Percentiles rank a stretch among this genome's conserved stretches.
Conservation (phyloP, 2,329 filamentous ascomycete genomes). For the Botrytis galanthina region DNA sequence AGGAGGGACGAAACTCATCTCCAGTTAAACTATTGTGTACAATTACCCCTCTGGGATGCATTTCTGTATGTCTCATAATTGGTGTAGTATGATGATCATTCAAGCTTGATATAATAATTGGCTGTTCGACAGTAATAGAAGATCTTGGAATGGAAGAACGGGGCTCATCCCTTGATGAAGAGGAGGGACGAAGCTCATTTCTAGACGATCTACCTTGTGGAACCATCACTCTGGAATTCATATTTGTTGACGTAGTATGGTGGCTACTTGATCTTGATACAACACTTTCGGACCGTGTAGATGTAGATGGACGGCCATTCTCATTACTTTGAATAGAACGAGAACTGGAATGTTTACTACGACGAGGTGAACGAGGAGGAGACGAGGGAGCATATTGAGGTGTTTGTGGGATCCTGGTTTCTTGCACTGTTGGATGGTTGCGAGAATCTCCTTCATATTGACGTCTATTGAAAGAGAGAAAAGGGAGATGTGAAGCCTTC, state of each 20-base stretch:
- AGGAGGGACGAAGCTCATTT: background rate
- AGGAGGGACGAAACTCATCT: too few relatives aligned
- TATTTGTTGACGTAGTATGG: background rate
- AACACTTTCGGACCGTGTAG: background rate
- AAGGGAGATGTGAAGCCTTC: background rate
- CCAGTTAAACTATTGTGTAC: too few relatives aligned
- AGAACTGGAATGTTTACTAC: background rate
- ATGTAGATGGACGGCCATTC: background rate
- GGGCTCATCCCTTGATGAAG: background rate
- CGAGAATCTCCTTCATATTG: background rate
- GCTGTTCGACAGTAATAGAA: background rate
- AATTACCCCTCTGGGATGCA: too few relatives aligned
- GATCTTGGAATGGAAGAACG: background rate
- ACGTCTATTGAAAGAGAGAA: background rate
- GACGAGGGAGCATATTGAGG: background rate
- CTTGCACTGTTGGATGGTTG: background rate
- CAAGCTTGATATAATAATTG: too few relatives aligned
- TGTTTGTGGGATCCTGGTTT: background rate
- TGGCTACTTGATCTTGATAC: background rate
- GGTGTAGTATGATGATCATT: too few relatives aligned
- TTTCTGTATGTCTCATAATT: too few relatives aligned
- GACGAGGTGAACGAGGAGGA: background rate
- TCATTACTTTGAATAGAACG: background rate
- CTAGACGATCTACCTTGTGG: background rate
- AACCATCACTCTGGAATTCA: background rate